Percentiles rank a stretch among this genome's conserved stretches.
Conservation (phyloP, 2,329 filamentous ascomycete species). For the Aspergillus sp. region DNA sequence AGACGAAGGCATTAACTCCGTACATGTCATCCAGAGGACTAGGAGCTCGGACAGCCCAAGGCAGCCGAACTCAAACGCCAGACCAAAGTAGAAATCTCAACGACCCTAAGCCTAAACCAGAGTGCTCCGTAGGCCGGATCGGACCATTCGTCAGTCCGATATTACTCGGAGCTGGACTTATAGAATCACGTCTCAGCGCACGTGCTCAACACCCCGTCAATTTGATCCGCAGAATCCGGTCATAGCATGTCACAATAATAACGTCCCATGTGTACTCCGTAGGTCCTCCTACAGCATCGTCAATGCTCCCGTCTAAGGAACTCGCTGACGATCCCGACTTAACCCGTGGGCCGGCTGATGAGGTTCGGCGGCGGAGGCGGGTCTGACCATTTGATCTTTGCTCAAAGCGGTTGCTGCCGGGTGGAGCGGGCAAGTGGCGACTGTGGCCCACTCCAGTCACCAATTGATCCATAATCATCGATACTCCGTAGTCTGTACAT, state of each 20-base stretch:
- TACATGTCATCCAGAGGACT: not conserved
- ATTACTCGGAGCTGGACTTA: not conserved
- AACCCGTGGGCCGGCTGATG: slow-evolving; percentile 3
- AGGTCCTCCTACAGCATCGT: too few relatives aligned
- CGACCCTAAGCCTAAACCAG: not conserved
- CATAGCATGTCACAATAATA: too few relatives aligned
- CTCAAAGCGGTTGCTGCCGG: slow-evolving; percentile 1
- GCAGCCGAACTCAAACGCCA: not conserved
- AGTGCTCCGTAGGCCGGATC: too few relatives aligned
- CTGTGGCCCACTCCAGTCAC: not conserved
- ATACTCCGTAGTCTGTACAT: not conserved
- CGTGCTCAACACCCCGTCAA: too few relatives aligned
- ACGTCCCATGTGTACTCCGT: too few relatives aligned
- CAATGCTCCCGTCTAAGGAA: not conserved
- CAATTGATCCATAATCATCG: not conserved
- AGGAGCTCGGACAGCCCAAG: not conserved
- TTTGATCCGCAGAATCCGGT: not conserved
- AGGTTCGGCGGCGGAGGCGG: not conserved
- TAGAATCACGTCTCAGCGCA: too few relatives aligned
- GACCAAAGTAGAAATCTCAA: slow-evolving; percentile 5
- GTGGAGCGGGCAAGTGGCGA: not conserved
- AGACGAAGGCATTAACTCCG: not conserved
- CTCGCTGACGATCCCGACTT: not conserved
- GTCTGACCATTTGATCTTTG: slow-evolving; percentile 4
- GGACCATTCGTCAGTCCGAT: not conserved